Percentiles rank a stretch among this genome's conserved stretches.
Conservation (phyloP, 1,284 basidiomycete genomes). For the Cerrena zonata region DNA sequence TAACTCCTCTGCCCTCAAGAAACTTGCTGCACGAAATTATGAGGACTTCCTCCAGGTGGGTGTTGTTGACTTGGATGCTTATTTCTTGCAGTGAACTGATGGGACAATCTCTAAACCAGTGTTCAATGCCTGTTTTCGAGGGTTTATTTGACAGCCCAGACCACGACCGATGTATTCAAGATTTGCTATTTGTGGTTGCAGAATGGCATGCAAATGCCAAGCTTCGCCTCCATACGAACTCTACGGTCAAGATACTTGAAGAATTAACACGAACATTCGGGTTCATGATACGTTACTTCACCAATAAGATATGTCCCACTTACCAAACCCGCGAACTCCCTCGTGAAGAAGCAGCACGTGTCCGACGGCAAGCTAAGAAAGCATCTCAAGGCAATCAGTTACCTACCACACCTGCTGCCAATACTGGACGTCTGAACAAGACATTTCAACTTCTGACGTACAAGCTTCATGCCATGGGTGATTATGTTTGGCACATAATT, state of each 20-base stretch:
- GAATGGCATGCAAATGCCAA: constrained; percentile 23
- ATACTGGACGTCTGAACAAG: too few species aligned
- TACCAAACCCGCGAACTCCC: constrained; percentile 16
- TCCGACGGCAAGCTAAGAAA: background rate
- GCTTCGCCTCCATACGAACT: constrained; percentile 20
- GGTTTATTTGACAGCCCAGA: constrained; percentile 26
- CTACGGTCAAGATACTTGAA: constrained; percentile 14
- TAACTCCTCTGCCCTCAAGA: constrained; percentile 24
- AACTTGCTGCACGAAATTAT: constrained; percentile 20
- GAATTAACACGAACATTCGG: constrained; percentile 13
- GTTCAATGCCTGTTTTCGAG: constrained; percentile 29
- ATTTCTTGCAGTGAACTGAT: constrained; percentile 25
- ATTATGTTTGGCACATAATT: constrained; percentile 15
- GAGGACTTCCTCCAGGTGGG: constrained; percentile 6
- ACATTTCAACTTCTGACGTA: constrained; percentile 17
- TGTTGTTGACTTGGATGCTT: background rate
- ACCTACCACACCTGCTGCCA: background rate
- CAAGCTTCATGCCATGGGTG: constrained; percentile 20
- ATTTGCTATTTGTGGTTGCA: constrained; percentile 14
- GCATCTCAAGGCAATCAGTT: background rate
- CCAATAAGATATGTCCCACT: constrained; percentile 5
- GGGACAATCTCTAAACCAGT: constrained; percentile 19
- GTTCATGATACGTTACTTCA: constrained; percentile 13
- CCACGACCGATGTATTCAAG: constrained; percentile 16
- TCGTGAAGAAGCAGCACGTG: constrained; percentile 13